These are phyloP conservation scores for Noccaea caerulescens DNA, from an alignment of 345 rosid species.

Conservation along the genomic window DNA sequence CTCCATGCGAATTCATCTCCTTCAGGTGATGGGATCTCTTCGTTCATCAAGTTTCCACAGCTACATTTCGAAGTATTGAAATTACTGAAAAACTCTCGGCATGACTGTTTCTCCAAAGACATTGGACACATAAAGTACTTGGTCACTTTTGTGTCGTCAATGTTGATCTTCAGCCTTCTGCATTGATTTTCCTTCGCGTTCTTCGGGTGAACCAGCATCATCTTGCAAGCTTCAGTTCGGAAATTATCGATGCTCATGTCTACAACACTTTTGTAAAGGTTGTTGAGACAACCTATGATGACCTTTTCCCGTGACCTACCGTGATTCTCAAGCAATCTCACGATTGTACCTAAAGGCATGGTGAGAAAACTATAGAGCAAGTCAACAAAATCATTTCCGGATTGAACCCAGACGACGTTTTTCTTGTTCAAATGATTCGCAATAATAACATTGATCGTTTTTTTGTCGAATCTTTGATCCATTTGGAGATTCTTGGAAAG, in stretches of 20 bases:
- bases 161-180: slow-evolving; percentile 12
- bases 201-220: slow-evolving; percentile 32
- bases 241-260: slow-evolving; percentile 15
- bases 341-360: slow-evolving; percentile 27
- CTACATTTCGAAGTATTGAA: slow-evolving; percentile 26
- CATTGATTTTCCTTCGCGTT: slow-evolving; percentile 10
- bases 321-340: slow-evolving; percentile 12
- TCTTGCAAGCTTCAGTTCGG: slow-evolving; percentile 24
- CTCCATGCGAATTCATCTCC: neutral
- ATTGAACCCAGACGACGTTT: neutral
- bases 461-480: slow-evolving; percentile 15
- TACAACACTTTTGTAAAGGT: slow-evolving; percentile 22
- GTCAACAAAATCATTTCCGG: slow-evolving; percentile 36
- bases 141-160: slow-evolving; percentile 9
- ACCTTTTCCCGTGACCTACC: neutral
- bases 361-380: slow-evolving; percentile 35
- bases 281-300: slow-evolving; percentile 17
- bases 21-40: neutral
- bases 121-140: slow-evolving; percentile 20
- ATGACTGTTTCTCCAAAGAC: neutral
- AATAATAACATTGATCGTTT: slow-evolving; percentile 10
- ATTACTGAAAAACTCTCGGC: slow-evolving; percentile 6
- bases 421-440: neutral
- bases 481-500: neutral
- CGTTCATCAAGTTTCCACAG: slow-evolving; percentile 23